phyloP scores from a whole-genome alignment of 2,329 filamentous ascomycete genomes.

The Metarhizium sp. region DNA sequence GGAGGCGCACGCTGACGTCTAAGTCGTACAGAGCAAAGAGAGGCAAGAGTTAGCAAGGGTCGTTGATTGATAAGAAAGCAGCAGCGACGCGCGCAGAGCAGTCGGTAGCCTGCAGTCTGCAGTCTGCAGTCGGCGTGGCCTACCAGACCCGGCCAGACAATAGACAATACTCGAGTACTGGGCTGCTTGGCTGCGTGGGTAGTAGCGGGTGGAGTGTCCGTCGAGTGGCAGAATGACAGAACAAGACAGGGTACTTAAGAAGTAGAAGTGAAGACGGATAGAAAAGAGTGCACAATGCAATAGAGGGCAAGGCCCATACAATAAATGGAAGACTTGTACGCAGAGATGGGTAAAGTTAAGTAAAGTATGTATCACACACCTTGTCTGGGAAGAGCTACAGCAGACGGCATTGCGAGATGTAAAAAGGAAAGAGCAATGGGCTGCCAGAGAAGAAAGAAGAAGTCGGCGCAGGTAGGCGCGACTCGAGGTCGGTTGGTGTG shows the following conservation, averaged over 20 bases:
- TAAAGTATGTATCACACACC: slow-evolving; percentile 10
- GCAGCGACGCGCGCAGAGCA: neutral
- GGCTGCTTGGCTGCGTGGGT: no score
- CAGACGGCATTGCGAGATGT: slow-evolving; percentile 14
- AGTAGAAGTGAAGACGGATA: neutral
- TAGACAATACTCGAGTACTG: no score
- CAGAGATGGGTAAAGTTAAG: neutral
- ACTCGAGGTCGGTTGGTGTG: neutral
- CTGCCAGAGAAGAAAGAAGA: neutral
- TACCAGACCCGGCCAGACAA: no score
- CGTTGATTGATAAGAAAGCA: neutral
- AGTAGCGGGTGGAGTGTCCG: no score
- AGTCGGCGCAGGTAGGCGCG: neutral
- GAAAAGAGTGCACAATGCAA: neutral
- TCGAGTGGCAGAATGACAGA: no score
- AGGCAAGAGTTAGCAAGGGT: slow-evolving; percentile 7
- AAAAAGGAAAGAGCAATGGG: neutral
- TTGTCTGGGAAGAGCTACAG: slow-evolving; percentile 12
- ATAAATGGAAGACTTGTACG: neutral
- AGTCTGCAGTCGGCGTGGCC: neutral
- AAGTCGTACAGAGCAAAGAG: slow-evolving; percentile 6
- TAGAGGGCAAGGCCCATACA: neutral
- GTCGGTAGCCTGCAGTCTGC: neutral
- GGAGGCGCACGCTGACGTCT: slow-evolving; percentile 20
- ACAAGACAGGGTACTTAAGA: no score